These are phyloP conservation scores for Beauveria medogensis DNA, from an alignment of 2,329 filamentous ascomycete genomes.

Conservation along the genomic window DNA sequence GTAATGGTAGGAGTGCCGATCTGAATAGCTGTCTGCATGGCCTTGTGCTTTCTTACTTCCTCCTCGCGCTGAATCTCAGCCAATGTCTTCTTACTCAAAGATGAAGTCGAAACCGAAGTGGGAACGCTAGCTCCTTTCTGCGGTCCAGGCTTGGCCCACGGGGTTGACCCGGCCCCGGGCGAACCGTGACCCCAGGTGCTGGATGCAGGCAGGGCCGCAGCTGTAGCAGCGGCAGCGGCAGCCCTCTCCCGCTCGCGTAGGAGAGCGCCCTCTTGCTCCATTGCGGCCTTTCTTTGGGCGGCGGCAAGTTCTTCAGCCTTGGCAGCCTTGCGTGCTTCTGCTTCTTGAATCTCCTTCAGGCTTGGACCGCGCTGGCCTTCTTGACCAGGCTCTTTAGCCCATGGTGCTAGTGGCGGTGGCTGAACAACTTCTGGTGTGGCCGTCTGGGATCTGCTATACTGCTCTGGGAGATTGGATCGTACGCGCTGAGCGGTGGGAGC, in stretches of 20 bases:
- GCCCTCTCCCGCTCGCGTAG: slow-evolving; percentile 53
- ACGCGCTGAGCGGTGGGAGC: slow-evolving; percentile 83
- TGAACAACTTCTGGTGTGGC: slow-evolving; percentile 61
- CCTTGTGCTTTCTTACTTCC: slow-evolving; percentile 77
- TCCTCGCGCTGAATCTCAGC: slow-evolving; percentile 97
- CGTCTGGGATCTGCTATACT: slow-evolving; percentile 61
- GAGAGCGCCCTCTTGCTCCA: slow-evolving; percentile 68
- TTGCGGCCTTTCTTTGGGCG: slow-evolving; percentile 64
- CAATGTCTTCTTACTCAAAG: slow-evolving; percentile 70
- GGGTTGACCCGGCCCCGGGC: slow-evolving; percentile 56
- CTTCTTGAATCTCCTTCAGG: slow-evolving; percentile 92
- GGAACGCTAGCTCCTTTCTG: slow-evolving; percentile 29
- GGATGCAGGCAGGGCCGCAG: slow-evolving; percentile 73
- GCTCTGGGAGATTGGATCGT: slow-evolving; percentile 74
- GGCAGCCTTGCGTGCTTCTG: slow-evolving; percentile 86
- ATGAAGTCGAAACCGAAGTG: slow-evolving; percentile 8
- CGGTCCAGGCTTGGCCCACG: slow-evolving; percentile 59
- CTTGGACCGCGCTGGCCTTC: slow-evolving; percentile 75
- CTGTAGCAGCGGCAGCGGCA: slow-evolving; percentile 44
- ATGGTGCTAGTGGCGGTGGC: slow-evolving; percentile 75
- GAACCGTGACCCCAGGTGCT: slow-evolving; percentile 84
- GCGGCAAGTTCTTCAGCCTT: slow-evolving; percentile 77
- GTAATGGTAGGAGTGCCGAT: slow-evolving; percentile 38
- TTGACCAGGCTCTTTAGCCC: slow-evolving; percentile 77
- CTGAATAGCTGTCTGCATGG: slow-evolving; percentile 42